These are phyloP conservation scores for Funneliformis geosporum DNA, from an alignment of 192 early-diverging fungal species.

Conservation along the genomic window DNA sequence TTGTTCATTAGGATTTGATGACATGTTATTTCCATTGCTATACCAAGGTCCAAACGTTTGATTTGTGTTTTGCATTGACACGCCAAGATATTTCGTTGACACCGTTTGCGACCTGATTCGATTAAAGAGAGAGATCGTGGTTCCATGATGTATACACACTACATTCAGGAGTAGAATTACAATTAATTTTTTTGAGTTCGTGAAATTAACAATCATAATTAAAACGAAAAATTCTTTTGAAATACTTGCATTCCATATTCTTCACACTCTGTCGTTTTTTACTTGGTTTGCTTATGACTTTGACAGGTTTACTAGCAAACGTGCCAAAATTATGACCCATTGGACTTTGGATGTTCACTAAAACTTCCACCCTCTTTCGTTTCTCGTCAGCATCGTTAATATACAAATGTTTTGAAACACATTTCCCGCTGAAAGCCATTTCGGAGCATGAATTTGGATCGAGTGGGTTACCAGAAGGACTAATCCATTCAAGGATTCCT, in stretches of 20 bases:
- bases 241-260: slow-evolving; percentile 65
- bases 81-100: slow-evolving; percentile 82
- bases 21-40: slow-evolving; percentile 26
- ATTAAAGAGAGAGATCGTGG: slow-evolving; percentile 86
- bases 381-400: slow-evolving; percentile 87
- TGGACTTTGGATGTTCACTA: slow-evolving; percentile 70
- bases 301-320: slow-evolving; percentile 79
- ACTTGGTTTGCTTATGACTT: slow-evolving; percentile 90
- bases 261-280: slow-evolving; percentile 88
- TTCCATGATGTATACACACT: slow-evolving; percentile 87
- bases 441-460: slow-evolving; percentile 48
- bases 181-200: not conserved
- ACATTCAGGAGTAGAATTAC: not conserved
- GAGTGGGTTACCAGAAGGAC: slow-evolving; percentile 49
- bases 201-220: slow-evolving; percentile 1
- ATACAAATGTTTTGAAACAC: slow-evolving; percentile 79
- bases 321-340: slow-evolving; percentile 61
- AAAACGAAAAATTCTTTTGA: not conserved
- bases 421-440: slow-evolving; percentile 65
- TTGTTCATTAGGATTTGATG: slow-evolving; percentile 14
- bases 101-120: slow-evolving; percentile 88
- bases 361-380: slow-evolving; percentile 74
- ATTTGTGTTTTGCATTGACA: slow-evolving; percentile 46
- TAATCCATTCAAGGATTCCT: slow-evolving; percentile 58
- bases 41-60: slow-evolving; percentile 45